phyloP scores from a whole-genome alignment of 805 yeast genomes.

The Saturnispora hagleri region DNA sequence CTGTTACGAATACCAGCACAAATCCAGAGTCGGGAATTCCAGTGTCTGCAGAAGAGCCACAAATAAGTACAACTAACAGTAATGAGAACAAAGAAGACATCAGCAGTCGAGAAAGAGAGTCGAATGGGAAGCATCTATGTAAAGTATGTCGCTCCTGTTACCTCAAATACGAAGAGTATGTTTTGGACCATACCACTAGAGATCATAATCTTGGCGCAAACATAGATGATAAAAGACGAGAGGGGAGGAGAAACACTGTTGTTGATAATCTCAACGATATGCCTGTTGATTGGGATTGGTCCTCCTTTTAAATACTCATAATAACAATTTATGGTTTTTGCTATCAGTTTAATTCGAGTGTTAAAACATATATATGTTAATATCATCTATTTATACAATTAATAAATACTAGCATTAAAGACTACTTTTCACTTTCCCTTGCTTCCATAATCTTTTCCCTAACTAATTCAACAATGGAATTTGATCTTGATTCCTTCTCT shows the following conservation, averaged over 20 bases:
- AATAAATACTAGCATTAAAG: neutral
- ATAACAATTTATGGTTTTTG: neutral
- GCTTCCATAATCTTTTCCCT: constrained; percentile 3
- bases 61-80: neutral
- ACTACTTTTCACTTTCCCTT: neutral
- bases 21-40: neutral
- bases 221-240: constrained; percentile 12
- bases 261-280: constrained; percentile 13
- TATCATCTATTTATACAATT: neutral
- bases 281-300: constrained; percentile 35
- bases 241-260: constrained; percentile 14
- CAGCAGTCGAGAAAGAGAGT: constrained; percentile 3
- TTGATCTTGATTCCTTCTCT: neutral
- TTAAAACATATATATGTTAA: neutral
- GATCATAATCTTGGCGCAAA: constrained; percentile 21
- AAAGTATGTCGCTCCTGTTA: constrained; percentile 29
- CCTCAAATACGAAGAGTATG: constrained; percentile 27
- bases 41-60: neutral
- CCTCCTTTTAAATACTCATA: constrained; percentile 23
- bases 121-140: constrained; percentile 23
- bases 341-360: neutral
- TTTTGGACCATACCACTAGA: constrained; percentile 24
- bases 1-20: neutral
- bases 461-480: constrained; percentile 2
- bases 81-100: neutral